phyloP scores from a whole-genome alignment of 495 filamentous ascomycete genomes.

The Pseudevernia furfuracea region DNA sequence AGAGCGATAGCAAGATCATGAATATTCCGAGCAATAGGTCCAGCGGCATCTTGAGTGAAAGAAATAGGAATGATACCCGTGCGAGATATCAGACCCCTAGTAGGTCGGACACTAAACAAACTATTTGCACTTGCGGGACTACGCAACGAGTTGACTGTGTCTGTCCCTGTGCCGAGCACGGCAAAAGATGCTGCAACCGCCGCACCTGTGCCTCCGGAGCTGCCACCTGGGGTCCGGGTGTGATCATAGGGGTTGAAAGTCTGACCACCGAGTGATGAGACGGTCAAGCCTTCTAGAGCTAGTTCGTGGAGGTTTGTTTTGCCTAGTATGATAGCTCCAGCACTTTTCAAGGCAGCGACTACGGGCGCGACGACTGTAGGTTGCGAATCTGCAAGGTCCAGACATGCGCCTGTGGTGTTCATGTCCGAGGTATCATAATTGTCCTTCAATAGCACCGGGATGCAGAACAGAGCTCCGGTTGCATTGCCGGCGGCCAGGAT shows the following conservation, averaged over 20 bases:
- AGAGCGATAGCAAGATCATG: slow-evolving; percentile 48
- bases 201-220: slow-evolving; percentile 54
- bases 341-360: slow-evolving; percentile 42
- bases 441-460: slow-evolving; percentile 58
- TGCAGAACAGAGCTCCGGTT: slow-evolving; percentile 44
- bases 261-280: slow-evolving; percentile 55
- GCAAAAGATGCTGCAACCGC: slow-evolving; percentile 53
- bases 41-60: slow-evolving; percentile 53
- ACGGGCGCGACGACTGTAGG: slow-evolving; percentile 43
- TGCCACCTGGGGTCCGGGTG: slow-evolving; percentile 55
- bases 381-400: slow-evolving; percentile 38
- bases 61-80: slow-evolving; percentile 53
- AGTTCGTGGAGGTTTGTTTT: slow-evolving; percentile 62
- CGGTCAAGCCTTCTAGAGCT: slow-evolving; percentile 53
- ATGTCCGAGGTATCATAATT: slow-evolving; percentile 49
- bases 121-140: slow-evolving; percentile 56
- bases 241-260: slow-evolving; percentile 56
- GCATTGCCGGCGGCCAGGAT: slow-evolving; percentile 38
- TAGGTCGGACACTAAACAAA: slow-evolving; percentile 54
- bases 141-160: slow-evolving; percentile 56
- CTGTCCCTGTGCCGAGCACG: slow-evolving; percentile 51
- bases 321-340: slow-evolving; percentile 58
- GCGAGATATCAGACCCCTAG: slow-evolving; percentile 45
- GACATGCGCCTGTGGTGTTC: slow-evolving; percentile 48
- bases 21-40: slow-evolving; percentile 49